These are phyloP conservation scores for Gossypium anomalum DNA, from an alignment of 345 rosid species.

Conservation along the genomic window DNA sequence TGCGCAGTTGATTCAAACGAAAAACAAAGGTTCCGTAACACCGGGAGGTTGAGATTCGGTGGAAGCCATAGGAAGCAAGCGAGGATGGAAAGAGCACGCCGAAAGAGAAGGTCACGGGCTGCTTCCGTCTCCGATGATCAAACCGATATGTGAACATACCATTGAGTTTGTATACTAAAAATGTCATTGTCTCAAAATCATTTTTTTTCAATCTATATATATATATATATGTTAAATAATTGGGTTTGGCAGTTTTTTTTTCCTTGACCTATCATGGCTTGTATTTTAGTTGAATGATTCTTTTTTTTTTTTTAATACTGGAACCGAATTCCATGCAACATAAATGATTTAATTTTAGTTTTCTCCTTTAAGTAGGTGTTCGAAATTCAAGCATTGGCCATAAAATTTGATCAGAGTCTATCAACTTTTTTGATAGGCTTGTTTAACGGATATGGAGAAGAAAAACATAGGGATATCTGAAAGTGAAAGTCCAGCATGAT, in stretches of 20 bases:
- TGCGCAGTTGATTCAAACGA: slow-evolving; percentile 54
- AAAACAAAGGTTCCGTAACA: slow-evolving; percentile 48
- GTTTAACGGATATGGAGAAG: too few relatives aligned
- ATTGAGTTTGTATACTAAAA: background rate
- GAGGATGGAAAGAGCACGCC: slow-evolving; percentile 13
- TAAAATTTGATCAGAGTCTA: too few relatives aligned
- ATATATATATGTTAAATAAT: background rate
- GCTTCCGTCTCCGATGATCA: background rate
- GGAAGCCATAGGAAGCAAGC: slow-evolving; percentile 47
- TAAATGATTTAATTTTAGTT: too few relatives aligned
- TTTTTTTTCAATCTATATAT: background rate
- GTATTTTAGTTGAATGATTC: background rate
- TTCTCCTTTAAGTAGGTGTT: background rate
- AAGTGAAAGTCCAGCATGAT: too few relatives aligned
- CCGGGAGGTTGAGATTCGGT: slow-evolving; percentile 73
- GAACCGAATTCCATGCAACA: too few relatives aligned
- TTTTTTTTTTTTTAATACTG: too few relatives aligned
- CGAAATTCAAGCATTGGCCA: too few relatives aligned
- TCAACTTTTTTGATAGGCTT: too few relatives aligned
- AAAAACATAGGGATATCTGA: too few relatives aligned
- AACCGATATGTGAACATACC: background rate
- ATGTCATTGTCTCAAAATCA: background rate
- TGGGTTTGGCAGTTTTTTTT: background rate
- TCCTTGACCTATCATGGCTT: background rate
- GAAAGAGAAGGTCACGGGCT: slow-evolving; percentile 11